Evolutionary conservation across 805 yeast genomes (phyloP), one percentile per base, ranked within the genome.

Genomic region (Saturnispora saitoi): DNA sequence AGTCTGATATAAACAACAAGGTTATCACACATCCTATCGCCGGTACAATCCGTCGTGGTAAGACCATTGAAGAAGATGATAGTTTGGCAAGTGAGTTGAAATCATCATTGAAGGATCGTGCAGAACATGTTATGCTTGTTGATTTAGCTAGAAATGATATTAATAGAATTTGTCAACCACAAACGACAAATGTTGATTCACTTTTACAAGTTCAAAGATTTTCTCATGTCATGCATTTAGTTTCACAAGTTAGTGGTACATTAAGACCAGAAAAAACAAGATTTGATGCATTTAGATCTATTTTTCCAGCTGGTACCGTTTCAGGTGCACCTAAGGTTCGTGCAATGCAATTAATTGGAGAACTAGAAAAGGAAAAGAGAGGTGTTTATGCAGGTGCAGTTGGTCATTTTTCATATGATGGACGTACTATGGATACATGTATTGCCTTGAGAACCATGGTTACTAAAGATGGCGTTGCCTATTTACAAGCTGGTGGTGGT

Each of bases 331-430:
- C 99, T 48, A 93, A 93, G 67, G 95, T 93, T 38, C 80, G 78
- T 58, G 99, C 99, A 9, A 93, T 93, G 98, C 95, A 90, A 66
- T 72, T 93, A 40, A 88, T 93, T 58, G 84, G 86, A 32, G 95
- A 87, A 63, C 70, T 91, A 43, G 99, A 93, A 63, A 76, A 78
- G 52, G 98, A 91, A 63, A 87, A 88, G 61, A 76, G 99, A 62
- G 99, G 98, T 42, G 90, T 91, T 8, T 93, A 93, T 62, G 99
- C 99, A 0, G 99, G 99, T 53, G 99, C 99, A 2, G 98, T 93
- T 17, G 99, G 99, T 7, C 85, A 86, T 64, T 93, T 97, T 96
- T 89, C 96, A 1, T 93, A 90, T 63, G 96, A 89, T 60, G 88
- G 91, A n/a, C 80, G 78, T 57, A 77, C 88, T 28, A 91, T 93